Evolutionary conservation across 345 rosid species (phyloP), one percentile per base, ranked within the genome.

Genomic region (Isatis tinctoria): DNA sequence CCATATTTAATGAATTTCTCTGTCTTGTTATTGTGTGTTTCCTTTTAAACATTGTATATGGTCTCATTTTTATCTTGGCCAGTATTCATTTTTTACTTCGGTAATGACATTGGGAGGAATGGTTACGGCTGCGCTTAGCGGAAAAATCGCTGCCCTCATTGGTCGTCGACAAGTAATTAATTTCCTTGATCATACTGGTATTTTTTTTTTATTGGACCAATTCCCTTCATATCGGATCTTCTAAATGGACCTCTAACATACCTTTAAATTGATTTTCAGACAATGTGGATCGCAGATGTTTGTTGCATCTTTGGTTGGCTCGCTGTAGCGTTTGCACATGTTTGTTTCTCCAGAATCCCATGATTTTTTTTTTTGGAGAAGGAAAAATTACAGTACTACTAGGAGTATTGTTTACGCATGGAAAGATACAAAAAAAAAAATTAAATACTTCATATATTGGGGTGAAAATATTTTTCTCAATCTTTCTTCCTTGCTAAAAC

Each of bases 241-340:
- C 6, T 10, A 13, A 18, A 3, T 10, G 20, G 63, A 53, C 60
- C 26, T 28, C 3, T 4, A 4, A 10, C 2, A 17, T 43, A 22
- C 5, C 28, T 67, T 57, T 70, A 13, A 62, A 17, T 49, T 53
- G 13, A 18, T 61, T 24, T 51, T 7, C 81, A 84, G 87, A 73
- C 84, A 30, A 78, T 84, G 84, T 73, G 80, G 82, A 68, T 74
- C 63, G 59, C 82, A 8, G 77, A 70, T 37, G 18, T 73, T 10
- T 78, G 77, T 58, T 80, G 70, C 76, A 61, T 54, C 44, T 13
- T 40, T 10, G 85, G 85, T 3, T 84, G 85, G 85, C 78, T 82
- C 65, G 77, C 78, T 22, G 72, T 80, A 16, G 81, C 79, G 7
- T 76, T 75, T 37, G 72, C 83, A 47, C 65, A 82, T 70, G 87